Evolutionary conservation across 2,329 filamentous ascomycete species (phyloP).

Genomic region (Cladophialophora exuberans): DNA sequence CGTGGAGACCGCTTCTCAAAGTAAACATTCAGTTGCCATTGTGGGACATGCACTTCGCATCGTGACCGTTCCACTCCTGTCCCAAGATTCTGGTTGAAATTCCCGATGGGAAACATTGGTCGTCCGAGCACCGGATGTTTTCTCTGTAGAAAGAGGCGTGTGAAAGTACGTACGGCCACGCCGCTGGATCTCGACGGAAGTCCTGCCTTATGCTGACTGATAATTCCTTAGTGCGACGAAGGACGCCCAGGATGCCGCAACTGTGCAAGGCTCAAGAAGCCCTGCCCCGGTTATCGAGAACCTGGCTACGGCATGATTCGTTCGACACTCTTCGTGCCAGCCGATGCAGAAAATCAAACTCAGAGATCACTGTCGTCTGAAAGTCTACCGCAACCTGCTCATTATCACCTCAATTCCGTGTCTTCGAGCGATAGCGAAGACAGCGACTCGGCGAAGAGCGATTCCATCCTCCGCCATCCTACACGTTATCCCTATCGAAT

Average conservation of each 20-base stretch:
- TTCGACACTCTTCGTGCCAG: conserved; percentile 18
- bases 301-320: conserved; percentile 24
- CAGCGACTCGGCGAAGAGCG: conserved; percentile 12
- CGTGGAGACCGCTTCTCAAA: too few species aligned
- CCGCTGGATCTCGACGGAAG: not conserved
- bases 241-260: conserved; percentile 25
- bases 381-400: not conserved
- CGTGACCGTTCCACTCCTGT: conserved; percentile 10
- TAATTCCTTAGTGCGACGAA: conserved; percentile 22
- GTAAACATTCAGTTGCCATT: not conserved
- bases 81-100: not conserved
- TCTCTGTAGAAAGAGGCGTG: conserved; percentile 26
- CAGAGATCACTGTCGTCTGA: conserved; percentile 15
- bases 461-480: conserved; percentile 5
- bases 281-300: conserved; percentile 26
- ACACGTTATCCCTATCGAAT: not conserved
- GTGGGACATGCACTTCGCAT: conserved; percentile 20
- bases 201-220: conserved; percentile 13
- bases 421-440: conserved; percentile 16
- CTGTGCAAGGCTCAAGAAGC: conserved; percentile 25
- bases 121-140: conserved; percentile 26
- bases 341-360: not conserved
- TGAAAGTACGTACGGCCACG: conserved; percentile 23
- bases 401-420: conserved; percentile 1
- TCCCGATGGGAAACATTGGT: conserved; percentile 26